Percentiles rank a stretch among this genome's conserved stretches.
Conservation (phyloP, 2,329 filamentous ascomycete species). For the Fusarium pseudograminearum region DNA sequence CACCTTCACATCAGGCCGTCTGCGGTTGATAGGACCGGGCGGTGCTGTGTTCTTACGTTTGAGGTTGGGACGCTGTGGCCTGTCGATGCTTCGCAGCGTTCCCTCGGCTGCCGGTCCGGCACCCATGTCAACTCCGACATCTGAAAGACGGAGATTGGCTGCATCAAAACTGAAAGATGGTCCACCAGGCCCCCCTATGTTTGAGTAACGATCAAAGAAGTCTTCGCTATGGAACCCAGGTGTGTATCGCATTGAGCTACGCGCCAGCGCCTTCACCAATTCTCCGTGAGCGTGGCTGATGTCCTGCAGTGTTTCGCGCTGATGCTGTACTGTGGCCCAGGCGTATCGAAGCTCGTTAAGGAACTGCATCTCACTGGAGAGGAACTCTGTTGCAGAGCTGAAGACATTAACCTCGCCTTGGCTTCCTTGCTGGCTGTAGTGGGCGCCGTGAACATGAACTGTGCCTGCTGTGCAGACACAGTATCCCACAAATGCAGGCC, state of each 20-base stretch:
- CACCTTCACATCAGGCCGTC: slow-evolving; percentile 55
- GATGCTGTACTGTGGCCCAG: slow-evolving; percentile 84
- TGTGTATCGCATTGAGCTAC: slow-evolving; percentile 75
- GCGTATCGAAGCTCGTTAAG: slow-evolving; percentile 78
- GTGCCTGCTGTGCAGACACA: slow-evolving; percentile 89
- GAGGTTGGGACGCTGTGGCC: slow-evolving; percentile 54
- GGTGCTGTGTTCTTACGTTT: slow-evolving; percentile 64
- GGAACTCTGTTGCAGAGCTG: slow-evolving; percentile 72
- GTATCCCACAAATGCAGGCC: slow-evolving; percentile 88
- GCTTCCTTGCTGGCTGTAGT: slow-evolving; percentile 72
- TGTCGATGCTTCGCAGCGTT: slow-evolving; percentile 53
- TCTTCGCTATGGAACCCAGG: slow-evolving; percentile 87
- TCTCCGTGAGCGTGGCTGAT: slow-evolving; percentile 84
- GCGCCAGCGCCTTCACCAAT: slow-evolving; percentile 78
- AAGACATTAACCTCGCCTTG: slow-evolving; percentile 72
- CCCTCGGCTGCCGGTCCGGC: slow-evolving; percentile 68
- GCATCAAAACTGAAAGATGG: slow-evolving; percentile 75
- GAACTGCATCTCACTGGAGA: slow-evolving; percentile 83
- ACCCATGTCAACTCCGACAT: slow-evolving; percentile 71
- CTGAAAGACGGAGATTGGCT: slow-evolving; percentile 77
- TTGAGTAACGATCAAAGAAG: slow-evolving; percentile 84
- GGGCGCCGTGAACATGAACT: slow-evolving; percentile 86
- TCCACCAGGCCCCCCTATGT: slow-evolving; percentile 68
- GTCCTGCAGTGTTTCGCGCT: slow-evolving; percentile 80
- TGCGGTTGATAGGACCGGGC: slow-evolving; percentile 53